Evolutionary conservation across 225 moss, liverwort and hornwort genomes (phyloP).

Genomic region (Antitrichia curtipendula): DNA sequence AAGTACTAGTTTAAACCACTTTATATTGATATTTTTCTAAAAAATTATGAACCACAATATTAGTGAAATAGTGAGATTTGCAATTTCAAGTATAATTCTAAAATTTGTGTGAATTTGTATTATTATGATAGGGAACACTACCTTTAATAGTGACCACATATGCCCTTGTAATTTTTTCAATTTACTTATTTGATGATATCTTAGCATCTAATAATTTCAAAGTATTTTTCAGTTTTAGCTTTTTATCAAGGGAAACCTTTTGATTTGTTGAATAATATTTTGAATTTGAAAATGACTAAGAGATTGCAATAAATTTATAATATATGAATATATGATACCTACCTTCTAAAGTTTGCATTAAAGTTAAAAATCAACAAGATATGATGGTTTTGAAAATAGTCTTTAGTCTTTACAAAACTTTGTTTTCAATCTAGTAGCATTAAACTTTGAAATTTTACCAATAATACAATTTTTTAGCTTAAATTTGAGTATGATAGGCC

Average conservation of each 20-base stretch:
- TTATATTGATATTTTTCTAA: background rate
- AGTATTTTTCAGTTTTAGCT: too few species aligned
- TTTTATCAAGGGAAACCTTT: too few species aligned
- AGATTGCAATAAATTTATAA: background rate
- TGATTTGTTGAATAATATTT: too few species aligned
- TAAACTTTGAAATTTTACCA: background rate
- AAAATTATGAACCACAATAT: background rate
- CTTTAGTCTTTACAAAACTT: background rate
- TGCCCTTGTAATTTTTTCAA: background rate
- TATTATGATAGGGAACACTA: background rate
- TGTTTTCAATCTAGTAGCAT: background rate
- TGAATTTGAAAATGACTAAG: too few species aligned
- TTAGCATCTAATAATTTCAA: background rate
- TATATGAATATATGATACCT: background rate
- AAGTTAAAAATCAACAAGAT: background rate
- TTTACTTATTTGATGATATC: background rate
- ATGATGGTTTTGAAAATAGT: background rate
- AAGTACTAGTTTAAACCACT: background rate
- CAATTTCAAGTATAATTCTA: background rate
- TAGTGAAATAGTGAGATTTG: background rate
- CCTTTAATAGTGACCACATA: background rate
- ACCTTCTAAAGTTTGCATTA: background rate
- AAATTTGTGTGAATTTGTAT: background rate
- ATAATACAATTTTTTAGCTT: background rate
- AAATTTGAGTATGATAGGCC: background rate